Evolutionary conservation across 225 moss, liverwort and hornwort genomes (phyloP).

Genomic region (Bryum argenteum): DNA sequence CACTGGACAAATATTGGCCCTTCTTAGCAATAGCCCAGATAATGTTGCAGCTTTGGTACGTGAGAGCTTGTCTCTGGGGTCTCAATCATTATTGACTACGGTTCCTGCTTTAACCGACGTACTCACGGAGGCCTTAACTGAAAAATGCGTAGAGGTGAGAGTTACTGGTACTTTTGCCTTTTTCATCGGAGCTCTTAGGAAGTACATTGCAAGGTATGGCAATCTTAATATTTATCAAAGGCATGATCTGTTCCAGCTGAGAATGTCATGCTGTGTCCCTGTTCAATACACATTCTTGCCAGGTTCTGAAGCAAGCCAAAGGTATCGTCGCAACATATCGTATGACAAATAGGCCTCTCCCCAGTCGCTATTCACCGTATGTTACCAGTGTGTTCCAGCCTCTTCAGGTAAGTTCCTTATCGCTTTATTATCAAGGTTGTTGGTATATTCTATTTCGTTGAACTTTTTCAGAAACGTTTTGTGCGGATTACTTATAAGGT

Average conservation of each 20-base stretch:
- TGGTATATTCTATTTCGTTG: background rate
- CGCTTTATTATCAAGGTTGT: constrained; percentile 5
- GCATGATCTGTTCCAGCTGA: constrained; percentile 8
- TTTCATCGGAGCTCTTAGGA: constrained; percentile 2
- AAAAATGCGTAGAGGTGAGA: constrained; percentile 88
- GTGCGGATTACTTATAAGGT: background rate
- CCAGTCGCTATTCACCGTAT: constrained; percentile 83
- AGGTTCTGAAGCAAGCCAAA: constrained; percentile 90
- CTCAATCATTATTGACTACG: constrained; percentile 59
- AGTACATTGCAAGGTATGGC: constrained; percentile 12
- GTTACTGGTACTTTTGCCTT: background rate
- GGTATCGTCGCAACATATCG: constrained; percentile 88
- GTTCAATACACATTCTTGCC: constrained; percentile 24
- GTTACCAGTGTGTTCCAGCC: constrained; percentile 84
- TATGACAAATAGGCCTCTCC: constrained; percentile 85
- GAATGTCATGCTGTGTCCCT: background rate
- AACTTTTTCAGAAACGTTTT: background rate
- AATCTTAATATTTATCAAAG: constrained; percentile 4
- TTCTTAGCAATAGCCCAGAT: constrained; percentile 55
- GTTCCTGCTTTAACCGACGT: constrained; percentile 77
- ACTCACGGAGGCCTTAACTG: constrained; percentile 81
- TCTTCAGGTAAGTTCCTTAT: constrained; percentile 55
- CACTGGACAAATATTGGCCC: constrained; percentile 55
- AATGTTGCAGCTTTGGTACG: constrained; percentile 55
- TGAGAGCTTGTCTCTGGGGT: constrained; percentile 70